phyloP scores from a whole-genome alignment of 306 rosid species.

The Pterocarpus macrocarpus region DNA sequence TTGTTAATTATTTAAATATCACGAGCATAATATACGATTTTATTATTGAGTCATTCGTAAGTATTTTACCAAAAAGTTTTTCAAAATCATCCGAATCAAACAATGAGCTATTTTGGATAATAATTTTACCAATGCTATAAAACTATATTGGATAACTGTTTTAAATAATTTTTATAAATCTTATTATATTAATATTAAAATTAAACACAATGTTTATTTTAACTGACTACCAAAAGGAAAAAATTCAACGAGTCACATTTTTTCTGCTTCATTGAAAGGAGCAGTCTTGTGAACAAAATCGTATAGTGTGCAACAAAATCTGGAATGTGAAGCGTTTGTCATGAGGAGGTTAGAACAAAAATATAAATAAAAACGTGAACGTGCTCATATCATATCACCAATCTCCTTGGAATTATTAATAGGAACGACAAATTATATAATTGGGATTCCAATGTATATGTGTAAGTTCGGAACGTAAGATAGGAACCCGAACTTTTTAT shows the following conservation, averaged over 20 bases:
- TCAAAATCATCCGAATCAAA: no score
- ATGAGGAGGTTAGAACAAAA: not conserved
- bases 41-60: no score
- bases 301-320: constrained; percentile 16
- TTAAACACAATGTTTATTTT: no score
- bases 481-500: constrained; percentile 47
- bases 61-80: no score
- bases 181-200: no score
- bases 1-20: no score
- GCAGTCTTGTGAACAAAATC: not conserved
- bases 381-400: constrained; percentile 31
- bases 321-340: not conserved
- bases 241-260: not conserved
- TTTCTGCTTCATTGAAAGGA: not conserved
- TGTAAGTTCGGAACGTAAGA: constrained; percentile 55
- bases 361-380: constrained; percentile 7
- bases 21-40: no score
- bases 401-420: constrained; percentile 17
- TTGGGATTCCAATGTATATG: constrained; percentile 16
- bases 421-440: constrained; percentile 43
- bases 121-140: no score
- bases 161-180: no score
- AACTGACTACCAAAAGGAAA: no score
- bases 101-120: no score
- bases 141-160: no score